Evolutionary conservation across 306 rosid species (phyloP), one percentile per base, ranked within the genome.

Genomic region (Ochetophila trinervis): DNA sequence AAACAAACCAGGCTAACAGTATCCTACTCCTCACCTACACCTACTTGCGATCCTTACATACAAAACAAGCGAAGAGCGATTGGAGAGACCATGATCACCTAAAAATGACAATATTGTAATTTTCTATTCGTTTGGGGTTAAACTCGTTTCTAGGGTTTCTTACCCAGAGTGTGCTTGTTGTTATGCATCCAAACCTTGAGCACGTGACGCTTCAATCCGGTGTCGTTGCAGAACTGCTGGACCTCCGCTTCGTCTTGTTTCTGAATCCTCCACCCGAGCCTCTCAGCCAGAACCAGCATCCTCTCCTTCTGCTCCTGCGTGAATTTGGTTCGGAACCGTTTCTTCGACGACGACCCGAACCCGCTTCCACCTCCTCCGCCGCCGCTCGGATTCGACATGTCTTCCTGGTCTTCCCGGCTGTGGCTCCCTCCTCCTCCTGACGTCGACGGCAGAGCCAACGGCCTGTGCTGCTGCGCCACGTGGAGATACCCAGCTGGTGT

Each of bases 101-200:
- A 61, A 61, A 13, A 37, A 37, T 60, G 44, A 60, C 30, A 19
- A 18, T 24, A 37, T 8, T 37, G 47, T 12, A 17, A 19, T 4
- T 61, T 24, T 49, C 16, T 17, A 35, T 2, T 6, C 21, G 16
- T 19, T 36, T 22, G n/a, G n/a, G n/a, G n/a, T n/a, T n/a, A n/a
- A n/a, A n/a, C n/a, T 48, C 20, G 60, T 21, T 40, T 22, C 80
- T 87, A 89, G 96, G 98, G 95, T 85, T 93, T 89, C 93, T 93
- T 93, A 80, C 98, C 97, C 14, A 89, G 91, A 47, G 98, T 93
- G 87, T 87, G 96, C 79, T 93, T 93, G 96, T 93, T 93, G 83
- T 93, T 93, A 76, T 93, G 98, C 97, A 93, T 89, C 98, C 98
- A 93, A 52, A 93, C 98, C 83, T 93, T 93, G 48, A 93, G 97